A percentile compares a stretch with the other conserved stretches of the same genome.
These are phyloP conservation scores for Prunus mume DNA, from an alignment of 306 rosid species.

Conservation along the genomic window DNA sequence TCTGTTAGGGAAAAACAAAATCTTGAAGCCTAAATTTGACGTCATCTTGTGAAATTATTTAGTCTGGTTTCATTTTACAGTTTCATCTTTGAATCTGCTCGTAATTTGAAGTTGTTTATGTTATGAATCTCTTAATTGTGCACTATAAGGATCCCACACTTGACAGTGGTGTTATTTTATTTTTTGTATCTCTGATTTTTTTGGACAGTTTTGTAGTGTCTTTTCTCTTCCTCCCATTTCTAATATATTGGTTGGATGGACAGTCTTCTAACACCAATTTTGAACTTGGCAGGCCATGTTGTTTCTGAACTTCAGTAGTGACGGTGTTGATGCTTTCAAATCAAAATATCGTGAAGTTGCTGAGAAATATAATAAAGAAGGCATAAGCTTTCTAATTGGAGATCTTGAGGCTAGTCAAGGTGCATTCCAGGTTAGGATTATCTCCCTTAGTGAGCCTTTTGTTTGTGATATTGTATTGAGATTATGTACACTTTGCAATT, in stretches of 20 bases:
- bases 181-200: background rate
- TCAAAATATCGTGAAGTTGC: slow-evolving; percentile 72
- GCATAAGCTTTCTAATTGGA: slow-evolving; percentile 73
- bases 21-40: background rate
- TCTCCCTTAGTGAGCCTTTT: background rate
- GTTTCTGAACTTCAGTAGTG: slow-evolving; percentile 69
- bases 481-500: background rate
- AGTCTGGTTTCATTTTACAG: background rate
- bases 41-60: background rate
- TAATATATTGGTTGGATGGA: background rate
- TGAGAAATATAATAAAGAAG: slow-evolving; percentile 56
- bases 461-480: background rate
- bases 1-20: background rate
- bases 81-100: background rate
- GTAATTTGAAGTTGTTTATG: no score
- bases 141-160: no score
- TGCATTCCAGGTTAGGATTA: slow-evolving; percentile 74
- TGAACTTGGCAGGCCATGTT: slow-evolving; percentile 69
- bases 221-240: background rate
- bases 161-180: background rate
- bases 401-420: slow-evolving; percentile 69
- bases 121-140: no score
- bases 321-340: slow-evolving; percentile 57
- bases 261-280: slow-evolving; percentile 9
- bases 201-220: background rate